Evolutionary conservation across 257 asterid species (phyloP), one percentile per base, ranked within the genome.

Genomic region (Henckelia pumila): DNA sequence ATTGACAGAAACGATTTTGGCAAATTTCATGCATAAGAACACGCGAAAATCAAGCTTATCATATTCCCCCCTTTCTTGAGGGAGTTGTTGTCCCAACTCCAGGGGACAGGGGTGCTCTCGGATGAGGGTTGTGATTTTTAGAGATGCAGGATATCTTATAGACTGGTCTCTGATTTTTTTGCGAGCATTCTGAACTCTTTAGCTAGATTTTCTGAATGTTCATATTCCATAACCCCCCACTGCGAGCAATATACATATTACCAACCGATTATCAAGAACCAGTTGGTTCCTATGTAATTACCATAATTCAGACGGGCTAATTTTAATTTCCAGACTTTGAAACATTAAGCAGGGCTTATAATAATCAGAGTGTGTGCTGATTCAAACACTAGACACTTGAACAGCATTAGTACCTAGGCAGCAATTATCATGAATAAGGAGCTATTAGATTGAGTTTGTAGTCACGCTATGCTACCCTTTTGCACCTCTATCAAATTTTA

Each of bases 181-280:
- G 47, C 55, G 11, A 40, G 61, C 67, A 59, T 47, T 23, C 26
- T 49, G 63, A 40, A 52, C 20, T 52, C 50, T 20, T 13, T 50
- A 23, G 37, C 56, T 3, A 30, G 60, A 33, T 55, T 16, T 35
- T 59, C 28, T 59, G 62, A 52, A 55, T 17, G 55, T 40, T 7
- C 24, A 55, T 64, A n/a, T 11, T 11, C 11, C 49, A 37, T 37
- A 0, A 40, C 53, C 13, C 58, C 14, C 37, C 65, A 75, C 21
- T 50, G 56, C 32, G 20, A 52, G 44, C 53, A 9, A 56, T 22
- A 69, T 66, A 30, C n/a, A n/a, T n/a, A n/a, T n/a, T n/a, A n/a
- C 58, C 30, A 63, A 33, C 25, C 11, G 20, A 17, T 26, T 28
- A 30, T 64, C 25, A 74, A 75, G 68, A 75, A 50, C 22, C 64